Percentiles rank a stretch among this genome's conserved stretches.
phyloP scores from a whole-genome alignment of 495 filamentous ascomycete species.

The Cladorrhinum samala region DNA sequence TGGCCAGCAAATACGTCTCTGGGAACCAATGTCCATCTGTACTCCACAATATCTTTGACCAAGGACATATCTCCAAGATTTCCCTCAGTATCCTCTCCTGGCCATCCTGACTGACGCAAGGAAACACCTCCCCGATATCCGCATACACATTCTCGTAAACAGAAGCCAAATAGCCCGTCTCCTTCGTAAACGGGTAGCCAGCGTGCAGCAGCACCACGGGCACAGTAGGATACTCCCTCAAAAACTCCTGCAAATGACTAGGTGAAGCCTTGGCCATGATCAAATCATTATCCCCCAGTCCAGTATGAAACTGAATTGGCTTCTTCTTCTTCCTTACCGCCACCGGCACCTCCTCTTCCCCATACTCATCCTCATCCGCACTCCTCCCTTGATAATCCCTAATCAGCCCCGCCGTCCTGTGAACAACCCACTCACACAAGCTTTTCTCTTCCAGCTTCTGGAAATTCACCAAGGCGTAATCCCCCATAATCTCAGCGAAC shows the following conservation, averaged over 20 bases:
- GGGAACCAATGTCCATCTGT: slow-evolving; percentile 81
- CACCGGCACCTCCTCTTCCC: no score
- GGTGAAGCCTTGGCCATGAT: slow-evolving; percentile 64
- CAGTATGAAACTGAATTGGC: slow-evolving; percentile 83
- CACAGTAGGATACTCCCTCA: slow-evolving; percentile 59
- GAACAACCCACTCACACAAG: slow-evolving; percentile 62
- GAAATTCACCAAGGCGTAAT: slow-evolving; percentile 18
- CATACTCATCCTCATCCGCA: neutral
- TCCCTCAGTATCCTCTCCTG: slow-evolving; percentile 69
- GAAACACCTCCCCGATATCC: slow-evolving; percentile 84
- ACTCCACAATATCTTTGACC: slow-evolving; percentile 75
- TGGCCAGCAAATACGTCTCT: slow-evolving; percentile 75
- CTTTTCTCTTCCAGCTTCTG: slow-evolving; percentile 54
- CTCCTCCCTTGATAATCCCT: slow-evolving; percentile 27
- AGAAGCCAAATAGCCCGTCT: slow-evolving; percentile 74
- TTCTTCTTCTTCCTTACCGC: slow-evolving; percentile 40
- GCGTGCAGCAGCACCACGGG: slow-evolving; percentile 79
- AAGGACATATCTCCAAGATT: slow-evolving; percentile 70
- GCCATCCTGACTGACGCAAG: slow-evolving; percentile 70
- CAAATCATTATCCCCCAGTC: slow-evolving; percentile 80
- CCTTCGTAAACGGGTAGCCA: slow-evolving; percentile 76
- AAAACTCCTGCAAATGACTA: slow-evolving; percentile 68
- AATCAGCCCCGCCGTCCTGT: slow-evolving; percentile 47
- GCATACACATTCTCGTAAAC: slow-evolving; percentile 80
- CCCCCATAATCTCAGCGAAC: slow-evolving; percentile 26